Evolutionary conservation across 768 basidiomycete genomes (phyloP).

Genomic region (Suillus tomentosus): DNA sequence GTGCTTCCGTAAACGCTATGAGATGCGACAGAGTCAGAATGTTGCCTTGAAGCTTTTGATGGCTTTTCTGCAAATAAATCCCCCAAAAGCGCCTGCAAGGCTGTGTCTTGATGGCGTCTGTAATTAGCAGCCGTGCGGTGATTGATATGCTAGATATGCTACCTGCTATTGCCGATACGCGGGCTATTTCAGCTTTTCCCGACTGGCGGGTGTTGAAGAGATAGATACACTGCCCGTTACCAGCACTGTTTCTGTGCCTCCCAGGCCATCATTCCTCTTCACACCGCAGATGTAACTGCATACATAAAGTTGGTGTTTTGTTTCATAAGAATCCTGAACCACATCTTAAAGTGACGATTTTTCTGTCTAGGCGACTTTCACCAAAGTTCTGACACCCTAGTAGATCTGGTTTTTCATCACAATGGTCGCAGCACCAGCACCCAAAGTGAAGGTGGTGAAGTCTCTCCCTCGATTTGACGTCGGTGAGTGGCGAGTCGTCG

Average conservation of each 20-base stretch:
- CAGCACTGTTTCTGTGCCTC: not conserved
- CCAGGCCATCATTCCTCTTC: constrained; percentile 7
- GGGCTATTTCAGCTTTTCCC: not conserved
- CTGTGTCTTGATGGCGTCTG: constrained; percentile 4
- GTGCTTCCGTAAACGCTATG: not conserved
- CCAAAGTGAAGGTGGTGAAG: constrained; percentile 51
- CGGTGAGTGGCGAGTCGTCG: constrained; percentile 40
- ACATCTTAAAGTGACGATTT: not conserved
- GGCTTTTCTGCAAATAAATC: not conserved
- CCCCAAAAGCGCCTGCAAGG: not conserved
- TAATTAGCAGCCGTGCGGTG: not conserved
- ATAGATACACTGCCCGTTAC: constrained; percentile 17
- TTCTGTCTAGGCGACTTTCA: not conserved
- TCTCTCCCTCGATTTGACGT: constrained; percentile 74
- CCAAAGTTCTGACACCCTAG: too few species aligned
- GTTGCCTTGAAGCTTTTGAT: not conserved
- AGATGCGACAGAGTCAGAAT: not conserved
- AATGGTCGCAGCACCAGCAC: constrained; percentile 12
- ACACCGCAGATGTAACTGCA: constrained; percentile 1
- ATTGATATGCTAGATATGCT: constrained; percentile 8
- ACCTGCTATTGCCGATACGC: not conserved
- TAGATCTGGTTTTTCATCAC: constrained; percentile 2
- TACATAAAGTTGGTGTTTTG: not conserved
- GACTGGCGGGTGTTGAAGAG: not conserved
- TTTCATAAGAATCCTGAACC: constrained; percentile 4